Percentiles rank a stretch among this genome's conserved stretches.
Conservation (phyloP, 2,329 filamentous ascomycete genomes). For the Fusarium brevicatenulatum region DNA sequence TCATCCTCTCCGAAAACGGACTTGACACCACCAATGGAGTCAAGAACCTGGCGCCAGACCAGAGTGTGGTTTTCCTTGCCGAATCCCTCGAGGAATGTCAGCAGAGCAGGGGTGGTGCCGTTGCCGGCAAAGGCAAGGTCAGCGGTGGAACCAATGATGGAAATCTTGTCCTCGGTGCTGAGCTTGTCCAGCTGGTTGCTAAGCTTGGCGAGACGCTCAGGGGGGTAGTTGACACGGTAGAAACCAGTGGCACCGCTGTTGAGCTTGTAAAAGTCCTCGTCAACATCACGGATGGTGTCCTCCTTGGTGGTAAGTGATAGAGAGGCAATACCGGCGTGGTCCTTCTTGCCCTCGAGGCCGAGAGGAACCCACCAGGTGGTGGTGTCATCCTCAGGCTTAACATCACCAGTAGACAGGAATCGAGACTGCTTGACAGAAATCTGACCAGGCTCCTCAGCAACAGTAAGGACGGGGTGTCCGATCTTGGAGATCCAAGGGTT, state of each 20-base stretch:
- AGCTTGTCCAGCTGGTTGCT: slow-evolving; percentile 80
- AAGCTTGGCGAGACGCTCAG: slow-evolving; percentile 82
- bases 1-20: slow-evolving; percentile 86
- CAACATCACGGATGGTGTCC: slow-evolving; percentile 78
- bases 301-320: slow-evolving; percentile 79
- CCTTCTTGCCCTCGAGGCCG: slow-evolving; percentile 79
- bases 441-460: slow-evolving; percentile 84
- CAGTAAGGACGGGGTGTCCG: slow-evolving; percentile 89
- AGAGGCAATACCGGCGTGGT: slow-evolving; percentile 69
- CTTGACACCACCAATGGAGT: slow-evolving; percentile 79
- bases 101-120: slow-evolving; percentile 80
- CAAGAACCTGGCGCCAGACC: slow-evolving; percentile 88
- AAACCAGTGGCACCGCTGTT: slow-evolving; percentile 90
- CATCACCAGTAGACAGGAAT: slow-evolving; percentile 92
- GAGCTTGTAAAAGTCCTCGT: slow-evolving; percentile 89
- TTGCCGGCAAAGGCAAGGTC: slow-evolving; percentile 90
- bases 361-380: slow-evolving; percentile 97
- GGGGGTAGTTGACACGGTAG: slow-evolving; percentile 93
- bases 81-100: slow-evolving; percentile 89
- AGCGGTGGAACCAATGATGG: slow-evolving; percentile 87
- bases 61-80: slow-evolving; percentile 83
- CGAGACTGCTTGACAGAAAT: slow-evolving; percentile 86
- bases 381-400: slow-evolving; percentile 88
- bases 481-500: slow-evolving; percentile 95
- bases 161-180: slow-evolving; percentile 89